A percentile compares a stretch with the other conserved stretches of the same genome.
phyloP scores from a whole-genome alignment of 2,329 filamentous ascomycete genomes.

The Sporothrix inflata region DNA sequence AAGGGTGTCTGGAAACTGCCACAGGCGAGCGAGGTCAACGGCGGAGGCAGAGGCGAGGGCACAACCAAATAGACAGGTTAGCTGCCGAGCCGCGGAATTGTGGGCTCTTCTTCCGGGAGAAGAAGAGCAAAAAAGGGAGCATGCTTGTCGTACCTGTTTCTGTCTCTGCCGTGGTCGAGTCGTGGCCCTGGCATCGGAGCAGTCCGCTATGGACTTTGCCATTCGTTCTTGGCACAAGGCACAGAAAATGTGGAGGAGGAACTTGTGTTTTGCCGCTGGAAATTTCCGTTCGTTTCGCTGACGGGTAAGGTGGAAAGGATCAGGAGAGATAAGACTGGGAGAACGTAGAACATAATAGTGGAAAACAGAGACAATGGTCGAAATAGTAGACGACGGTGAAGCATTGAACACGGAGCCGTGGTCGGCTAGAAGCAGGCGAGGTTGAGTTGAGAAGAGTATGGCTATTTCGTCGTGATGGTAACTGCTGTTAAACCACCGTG shows the following conservation, averaged over 20 bases:
- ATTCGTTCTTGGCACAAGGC: background rate
- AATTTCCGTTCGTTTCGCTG: background rate
- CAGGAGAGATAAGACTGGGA: background rate
- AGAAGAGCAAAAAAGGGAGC: background rate
- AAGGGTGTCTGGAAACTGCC: background rate
- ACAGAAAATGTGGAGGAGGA: background rate
- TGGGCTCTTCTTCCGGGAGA: background rate
- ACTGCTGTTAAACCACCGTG: background rate
- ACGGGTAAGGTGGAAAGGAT: background rate
- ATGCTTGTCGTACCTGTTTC: background rate
- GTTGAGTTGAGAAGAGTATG: slow-evolving; percentile 28
- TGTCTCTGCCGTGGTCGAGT: background rate
- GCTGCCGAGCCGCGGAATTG: slow-evolving; percentile 24
- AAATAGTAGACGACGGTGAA: background rate
- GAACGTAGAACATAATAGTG: too few species aligned
- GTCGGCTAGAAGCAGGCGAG: background rate
- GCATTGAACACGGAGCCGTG: background rate
- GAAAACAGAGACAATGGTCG: too few species aligned
- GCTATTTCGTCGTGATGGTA: background rate
- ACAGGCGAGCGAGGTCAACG: background rate
- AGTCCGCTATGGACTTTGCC: background rate
- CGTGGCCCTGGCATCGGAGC: background rate
- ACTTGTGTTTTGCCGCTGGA: background rate
- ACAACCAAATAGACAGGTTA: background rate
- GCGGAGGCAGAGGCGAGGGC: background rate